Conservation (phyloP, 805 yeast genomes). For the Barnettozyma vustinii region DNA sequence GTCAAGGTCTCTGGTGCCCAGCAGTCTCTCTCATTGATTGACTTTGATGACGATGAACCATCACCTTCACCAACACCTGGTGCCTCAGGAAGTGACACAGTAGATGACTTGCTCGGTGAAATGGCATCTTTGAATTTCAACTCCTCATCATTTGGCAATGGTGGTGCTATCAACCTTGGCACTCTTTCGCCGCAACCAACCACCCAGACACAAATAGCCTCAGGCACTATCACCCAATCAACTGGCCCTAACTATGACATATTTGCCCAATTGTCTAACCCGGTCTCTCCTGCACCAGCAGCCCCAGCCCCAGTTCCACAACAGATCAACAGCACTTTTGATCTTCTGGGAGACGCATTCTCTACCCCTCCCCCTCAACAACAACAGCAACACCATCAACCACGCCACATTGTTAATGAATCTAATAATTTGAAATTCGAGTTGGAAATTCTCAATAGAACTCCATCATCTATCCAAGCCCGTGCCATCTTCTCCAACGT, state of each 20-base stretch:
- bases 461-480: constrained; percentile 37
- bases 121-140: constrained; percentile 51
- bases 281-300: constrained; percentile 13
- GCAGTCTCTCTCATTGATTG: constrained; percentile 54
- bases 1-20: constrained; percentile 36
- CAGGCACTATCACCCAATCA: constrained; percentile 5
- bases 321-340: constrained; percentile 14
- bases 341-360: constrained; percentile 19
- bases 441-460: constrained; percentile 33
- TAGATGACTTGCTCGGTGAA: constrained; percentile 71
- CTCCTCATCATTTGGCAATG: constrained; percentile 36
- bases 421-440: constrained; percentile 46
- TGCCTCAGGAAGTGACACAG: constrained; percentile 33
- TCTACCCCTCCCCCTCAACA: constrained; percentile 12
- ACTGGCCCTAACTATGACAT: constrained; percentile 24
- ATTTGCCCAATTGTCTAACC: constrained; percentile 18
- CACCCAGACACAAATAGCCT: constrained; percentile 6
- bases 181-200: constrained; percentile 24
- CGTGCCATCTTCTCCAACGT: constrained; percentile 48
- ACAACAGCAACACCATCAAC: constrained; percentile 14
- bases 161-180: constrained; percentile 45
- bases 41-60: constrained; percentile 50
- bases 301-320: constrained; percentile 13
- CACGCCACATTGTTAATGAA: constrained; percentile 33
- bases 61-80: constrained; percentile 22